Evolutionary conservation across 805 yeast species (phyloP).

Genomic region (Hermanozyma aechmeae): DNA sequence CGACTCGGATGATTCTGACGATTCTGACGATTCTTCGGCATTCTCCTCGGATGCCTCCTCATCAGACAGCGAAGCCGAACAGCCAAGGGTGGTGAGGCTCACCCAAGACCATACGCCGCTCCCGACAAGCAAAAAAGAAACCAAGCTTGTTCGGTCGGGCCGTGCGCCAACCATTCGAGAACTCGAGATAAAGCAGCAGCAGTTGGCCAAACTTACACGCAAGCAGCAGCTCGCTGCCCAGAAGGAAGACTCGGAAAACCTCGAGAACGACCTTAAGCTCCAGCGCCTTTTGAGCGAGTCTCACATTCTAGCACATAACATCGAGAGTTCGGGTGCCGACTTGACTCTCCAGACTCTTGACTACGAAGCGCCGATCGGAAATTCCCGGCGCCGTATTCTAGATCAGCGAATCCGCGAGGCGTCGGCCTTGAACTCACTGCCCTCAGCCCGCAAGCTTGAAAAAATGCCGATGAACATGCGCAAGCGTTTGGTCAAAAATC

Average conservation of each 20-base stretch:
- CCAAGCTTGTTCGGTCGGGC: conserved; percentile 48
- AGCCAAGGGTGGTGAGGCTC: conserved; percentile 44
- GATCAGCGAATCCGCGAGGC: conserved; percentile 46
- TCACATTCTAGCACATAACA: conserved; percentile 43
- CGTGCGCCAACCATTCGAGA: conserved; percentile 43
- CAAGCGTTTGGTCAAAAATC: conserved; percentile 67
- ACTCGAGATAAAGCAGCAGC: conserved; percentile 16
- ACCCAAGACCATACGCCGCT: conserved; percentile 22
- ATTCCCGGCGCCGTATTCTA: conserved; percentile 56
- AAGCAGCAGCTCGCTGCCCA: conserved; percentile 26
- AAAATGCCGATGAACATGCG: conserved; percentile 86
- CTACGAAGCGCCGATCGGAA: conserved; percentile 56
- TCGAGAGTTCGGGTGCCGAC: conserved; percentile 55
- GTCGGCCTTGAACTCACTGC: conserved; percentile 31
- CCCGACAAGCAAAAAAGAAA: conserved; percentile 35
- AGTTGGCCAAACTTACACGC: conserved; percentile 18
- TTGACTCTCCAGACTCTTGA: conserved; percentile 55
- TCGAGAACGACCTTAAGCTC: conserved; percentile 63
- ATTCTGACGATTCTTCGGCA: no score
- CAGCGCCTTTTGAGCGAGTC: conserved; percentile 66
- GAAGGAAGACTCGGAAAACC: conserved; percentile 39
- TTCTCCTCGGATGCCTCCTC: no score
- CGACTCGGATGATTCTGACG: no score
- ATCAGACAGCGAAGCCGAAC: no score
- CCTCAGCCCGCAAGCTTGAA: conserved; percentile 37